These are phyloP conservation scores for Ordospora colligata DNA, from an alignment of 371 early-diverging fungal species.

Conservation along the genomic window DNA sequence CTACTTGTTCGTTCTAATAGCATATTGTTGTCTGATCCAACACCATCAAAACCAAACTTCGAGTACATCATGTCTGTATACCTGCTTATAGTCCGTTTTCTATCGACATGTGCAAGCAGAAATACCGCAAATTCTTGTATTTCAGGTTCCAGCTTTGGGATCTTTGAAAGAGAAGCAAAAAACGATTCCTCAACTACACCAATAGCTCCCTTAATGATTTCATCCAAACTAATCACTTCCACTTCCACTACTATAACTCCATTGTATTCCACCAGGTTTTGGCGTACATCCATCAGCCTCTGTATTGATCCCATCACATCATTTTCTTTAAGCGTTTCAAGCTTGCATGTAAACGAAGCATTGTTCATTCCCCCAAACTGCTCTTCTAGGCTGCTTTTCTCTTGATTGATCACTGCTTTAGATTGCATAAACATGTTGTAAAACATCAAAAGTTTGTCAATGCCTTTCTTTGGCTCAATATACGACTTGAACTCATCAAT, in stretches of 20 bases:
- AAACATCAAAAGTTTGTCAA: conserved; percentile 20
- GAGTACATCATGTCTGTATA: conserved; percentile 21
- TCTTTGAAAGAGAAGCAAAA: conserved; percentile 17
- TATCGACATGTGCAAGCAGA: conserved; percentile 8
- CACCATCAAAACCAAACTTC: conserved; percentile 15
- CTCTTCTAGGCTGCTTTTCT: neutral
- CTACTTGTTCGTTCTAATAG: conserved; percentile 18
- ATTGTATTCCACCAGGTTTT: conserved; percentile 7
- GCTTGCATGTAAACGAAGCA: neutral
- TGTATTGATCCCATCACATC: neutral
- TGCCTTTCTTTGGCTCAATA: conserved; percentile 44
- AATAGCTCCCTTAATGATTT: neutral
- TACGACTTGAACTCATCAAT: conserved; percentile 34
- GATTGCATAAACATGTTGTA: conserved; percentile 27
- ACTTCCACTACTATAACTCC: conserved; percentile 22
- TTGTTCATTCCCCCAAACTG: neutral
- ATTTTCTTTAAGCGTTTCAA: neutral
- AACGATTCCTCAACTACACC: conserved; percentile 13
- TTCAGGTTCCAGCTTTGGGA: neutral
- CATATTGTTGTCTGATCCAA: neutral
- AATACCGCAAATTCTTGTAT: conserved; percentile 22
- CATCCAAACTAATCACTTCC: neutral
- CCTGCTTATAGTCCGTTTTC: conserved; percentile 16
- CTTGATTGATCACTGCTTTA: neutral
- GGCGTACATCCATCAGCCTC: neutral